Base-by-base conservation (phyloP, 78 protist species). In the Dictyostelium capitatum region DNA sequence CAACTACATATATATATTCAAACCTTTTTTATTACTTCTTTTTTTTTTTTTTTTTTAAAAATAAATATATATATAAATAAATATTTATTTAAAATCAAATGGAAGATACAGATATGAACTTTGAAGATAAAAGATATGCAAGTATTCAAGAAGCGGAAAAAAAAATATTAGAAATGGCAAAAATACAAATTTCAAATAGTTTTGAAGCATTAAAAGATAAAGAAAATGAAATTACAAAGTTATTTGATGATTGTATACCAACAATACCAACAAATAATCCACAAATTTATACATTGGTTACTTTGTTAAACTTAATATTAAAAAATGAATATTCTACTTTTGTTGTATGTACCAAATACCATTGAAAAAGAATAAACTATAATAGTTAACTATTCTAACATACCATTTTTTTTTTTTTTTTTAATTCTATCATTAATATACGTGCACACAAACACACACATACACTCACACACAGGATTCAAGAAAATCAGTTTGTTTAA, bases 141-240 rank as follows among this genome's bases (percentile, higher is more conserved):
- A 25, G 72, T 25, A 62, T 62, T 28, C 30, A 62, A 51, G 82
- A 23, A 28, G 82, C 69, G 10, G 82, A 50, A 53, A 28, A 50
- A 20, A 47, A 43, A 30, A 9, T 77, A 2, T 12, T 14, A 17
- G 69, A 51, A 77, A 51, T 77, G 41, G 37, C 82, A 10, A 77
- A 51, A 25, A 11, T 28, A 17, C 57, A 77, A 28, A 48, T 77
- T 30, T 0, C 0, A 0, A 30, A 19, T 20, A 28, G 30, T 17
- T 53, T 77, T 12, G 62, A 53, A 17, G 8, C 54, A 23, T 53
- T 77, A 77, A 15, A 30, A 48, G 54, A 25, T 53, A 77, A 77
- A 30, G 53, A 10, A 53, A 14, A 77, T 30, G 82, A 53, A 30
- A 77, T 77, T 77, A 30, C 50, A 0, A 25, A 23, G 9, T 43